Percentiles rank a stretch among this genome's conserved stretches.
phyloP scores from a whole-genome alignment of 352 stramenopile species.

The Pythium rishiriense region DNA sequence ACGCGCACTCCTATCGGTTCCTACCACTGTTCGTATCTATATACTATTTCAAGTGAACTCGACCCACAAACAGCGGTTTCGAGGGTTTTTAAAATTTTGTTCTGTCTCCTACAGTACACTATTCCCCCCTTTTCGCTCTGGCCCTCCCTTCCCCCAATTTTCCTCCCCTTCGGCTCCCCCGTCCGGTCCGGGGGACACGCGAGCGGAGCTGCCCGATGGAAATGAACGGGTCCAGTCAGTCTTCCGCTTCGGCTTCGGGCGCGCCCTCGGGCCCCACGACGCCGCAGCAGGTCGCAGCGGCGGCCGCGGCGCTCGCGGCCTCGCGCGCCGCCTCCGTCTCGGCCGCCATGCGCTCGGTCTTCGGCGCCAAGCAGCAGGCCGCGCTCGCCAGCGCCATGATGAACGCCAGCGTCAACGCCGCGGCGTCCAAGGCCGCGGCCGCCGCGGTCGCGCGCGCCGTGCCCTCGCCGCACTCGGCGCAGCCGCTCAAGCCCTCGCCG shows the following conservation, averaged over 20 bases:
- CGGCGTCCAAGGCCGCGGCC: constrained; percentile 6
- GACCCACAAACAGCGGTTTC: not conserved
- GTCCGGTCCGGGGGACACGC: not conserved
- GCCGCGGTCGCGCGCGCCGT: not conserved
- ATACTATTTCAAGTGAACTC: not conserved
- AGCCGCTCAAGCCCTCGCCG: no score
- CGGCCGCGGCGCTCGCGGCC: constrained; percentile 23
- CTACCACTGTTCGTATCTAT: constrained; percentile 5
- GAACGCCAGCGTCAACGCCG: constrained; percentile 15
- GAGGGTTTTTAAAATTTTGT: constrained; percentile 1
- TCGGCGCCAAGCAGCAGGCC: constrained; percentile 23
- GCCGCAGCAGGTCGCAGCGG: constrained; percentile 27
- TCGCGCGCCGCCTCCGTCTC: constrained; percentile 25
- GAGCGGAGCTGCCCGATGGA: constrained; percentile 13
- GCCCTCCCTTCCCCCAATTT: constrained; percentile 1
- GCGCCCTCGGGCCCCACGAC: constrained; percentile 3
- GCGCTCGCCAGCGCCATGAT: constrained; percentile 20
- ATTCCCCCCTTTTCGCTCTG: constrained; percentile 1
- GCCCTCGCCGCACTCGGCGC: no score
- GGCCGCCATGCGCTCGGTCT: constrained; percentile 27
- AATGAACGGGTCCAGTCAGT: constrained; percentile 30
- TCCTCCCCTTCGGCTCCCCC: not conserved
- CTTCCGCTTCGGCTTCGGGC: constrained; percentile 3
- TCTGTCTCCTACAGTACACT: constrained; percentile 20
- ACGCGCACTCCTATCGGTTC: constrained; percentile 13